phyloP scores from a whole-genome alignment of 2,329 filamentous ascomycete genomes.

The Epichloe typhina region DNA sequence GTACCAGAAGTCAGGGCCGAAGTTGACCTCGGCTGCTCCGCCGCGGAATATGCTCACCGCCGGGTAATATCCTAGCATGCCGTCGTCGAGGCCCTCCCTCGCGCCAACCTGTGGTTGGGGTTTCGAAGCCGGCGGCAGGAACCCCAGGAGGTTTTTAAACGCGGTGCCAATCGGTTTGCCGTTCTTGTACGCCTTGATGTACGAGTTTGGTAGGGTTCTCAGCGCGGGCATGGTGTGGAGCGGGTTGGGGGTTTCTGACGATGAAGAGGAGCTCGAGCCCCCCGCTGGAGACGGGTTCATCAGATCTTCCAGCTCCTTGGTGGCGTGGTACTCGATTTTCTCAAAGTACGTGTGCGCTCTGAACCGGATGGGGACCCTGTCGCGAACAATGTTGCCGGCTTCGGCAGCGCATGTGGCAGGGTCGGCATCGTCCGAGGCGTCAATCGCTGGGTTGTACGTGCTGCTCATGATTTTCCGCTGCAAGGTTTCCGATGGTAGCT shows the following conservation, averaged over 20 bases:
- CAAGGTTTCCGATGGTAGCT: conserved; percentile 69
- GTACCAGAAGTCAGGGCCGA: conserved; percentile 86
- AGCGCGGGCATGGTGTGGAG: conserved; percentile 64
- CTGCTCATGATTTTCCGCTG: conserved; percentile 83
- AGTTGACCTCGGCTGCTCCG: conserved; percentile 84
- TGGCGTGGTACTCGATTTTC: conserved; percentile 75
- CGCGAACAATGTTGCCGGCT: conserved; percentile 73
- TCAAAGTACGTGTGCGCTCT: conserved; percentile 92
- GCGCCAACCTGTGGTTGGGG: conserved; percentile 60
- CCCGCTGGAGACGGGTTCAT: conserved; percentile 53
- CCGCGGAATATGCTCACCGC: conserved; percentile 86
- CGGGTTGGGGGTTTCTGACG: conserved; percentile 49
- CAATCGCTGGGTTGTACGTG: conserved; percentile 75
- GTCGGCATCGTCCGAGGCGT: conserved; percentile 41
- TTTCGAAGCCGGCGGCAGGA: conserved; percentile 78
- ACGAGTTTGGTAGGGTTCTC: conserved; percentile 73
- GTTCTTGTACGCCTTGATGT: conserved; percentile 87
- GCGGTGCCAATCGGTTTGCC: conserved; percentile 74
- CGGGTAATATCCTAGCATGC: conserved; percentile 90
- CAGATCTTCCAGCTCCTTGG: conserved; percentile 76
- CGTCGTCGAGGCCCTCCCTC: conserved; percentile 81
- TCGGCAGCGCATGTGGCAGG: conserved; percentile 31
- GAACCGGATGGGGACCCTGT: conserved; percentile 88
- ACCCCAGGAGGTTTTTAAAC: conserved; percentile 78
- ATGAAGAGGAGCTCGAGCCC: conserved; percentile 26